phyloP scores from a whole-genome alignment of 306 rosid species.

The Rosa lucieae region DNA sequence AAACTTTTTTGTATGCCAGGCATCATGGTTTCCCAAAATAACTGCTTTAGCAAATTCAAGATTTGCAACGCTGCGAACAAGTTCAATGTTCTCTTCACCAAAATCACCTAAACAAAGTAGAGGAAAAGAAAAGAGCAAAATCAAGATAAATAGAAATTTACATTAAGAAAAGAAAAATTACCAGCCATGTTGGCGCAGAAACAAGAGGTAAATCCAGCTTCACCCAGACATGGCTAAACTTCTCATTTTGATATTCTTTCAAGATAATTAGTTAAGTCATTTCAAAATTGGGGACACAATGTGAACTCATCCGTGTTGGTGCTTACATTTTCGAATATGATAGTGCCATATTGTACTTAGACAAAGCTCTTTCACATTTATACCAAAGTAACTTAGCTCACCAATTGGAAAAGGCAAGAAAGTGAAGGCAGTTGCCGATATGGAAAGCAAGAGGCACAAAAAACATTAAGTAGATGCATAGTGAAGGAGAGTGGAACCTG shows the following conservation, averaged over 20 bases:
- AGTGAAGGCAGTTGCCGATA: conserved; percentile 23
- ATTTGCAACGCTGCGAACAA: conserved; percentile 70
- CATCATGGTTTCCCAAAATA: conserved; percentile 90
- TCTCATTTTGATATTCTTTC: background rate
- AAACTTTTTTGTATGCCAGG: conserved; percentile 78
- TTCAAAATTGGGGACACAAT: conserved; percentile 8
- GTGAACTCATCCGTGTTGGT: conserved; percentile 12
- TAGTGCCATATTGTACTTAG: background rate
- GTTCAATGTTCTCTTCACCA: conserved; percentile 88
- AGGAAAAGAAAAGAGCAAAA: conserved; percentile 13
- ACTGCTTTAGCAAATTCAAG: conserved; percentile 73
- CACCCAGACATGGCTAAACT: background rate
- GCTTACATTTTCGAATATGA: background rate
- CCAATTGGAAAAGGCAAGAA: conserved; percentile 21
- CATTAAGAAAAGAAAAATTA: conserved; percentile 18
- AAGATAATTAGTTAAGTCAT: background rate
- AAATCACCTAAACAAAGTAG: conserved; percentile 68
- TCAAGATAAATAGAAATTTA: background rate
- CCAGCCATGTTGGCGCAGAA: background rate
- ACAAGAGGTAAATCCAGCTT: conserved; percentile 14
- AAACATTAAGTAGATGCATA: conserved; percentile 25
- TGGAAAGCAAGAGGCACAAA: conserved; percentile 15
- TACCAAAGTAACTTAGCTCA: conserved; percentile 19
- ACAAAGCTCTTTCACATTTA: conserved; percentile 19
- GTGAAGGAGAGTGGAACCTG: conserved; percentile 44